Percentiles rank a stretch among this genome's conserved stretches.
Evolutionary conservation across 75 land plant species (phyloP).

Genomic region (Isoetes taiwanensis): DNA sequence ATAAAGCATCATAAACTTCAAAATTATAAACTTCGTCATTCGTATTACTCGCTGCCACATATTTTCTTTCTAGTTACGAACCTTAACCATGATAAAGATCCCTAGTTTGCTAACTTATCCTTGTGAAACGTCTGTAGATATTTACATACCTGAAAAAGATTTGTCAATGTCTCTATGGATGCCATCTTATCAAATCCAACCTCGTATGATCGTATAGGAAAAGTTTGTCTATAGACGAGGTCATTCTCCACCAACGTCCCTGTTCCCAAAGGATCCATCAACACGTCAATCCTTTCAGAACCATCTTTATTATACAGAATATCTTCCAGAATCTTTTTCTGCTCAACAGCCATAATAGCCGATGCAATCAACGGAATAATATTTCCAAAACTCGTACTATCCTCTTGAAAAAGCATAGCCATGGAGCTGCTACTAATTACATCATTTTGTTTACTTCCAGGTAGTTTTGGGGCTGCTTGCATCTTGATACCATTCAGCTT

Average conservation of each 20-base stretch:
- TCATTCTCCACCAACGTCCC: conserved; percentile 17
- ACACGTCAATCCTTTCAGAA: background rate
- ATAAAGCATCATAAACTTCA: background rate
- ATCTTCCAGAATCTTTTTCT: conserved; percentile 2
- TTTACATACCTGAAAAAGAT: conserved; percentile 15
- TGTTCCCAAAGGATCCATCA: conserved; percentile 6
- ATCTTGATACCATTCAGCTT: conserved; percentile 8
- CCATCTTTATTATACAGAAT: no score
- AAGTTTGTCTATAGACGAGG: conserved; percentile 15
- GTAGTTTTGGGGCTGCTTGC: background rate
- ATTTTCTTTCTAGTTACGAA: background rate
- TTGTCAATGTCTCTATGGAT: conserved; percentile 18
- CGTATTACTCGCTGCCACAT: background rate
- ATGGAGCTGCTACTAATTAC: background rate
- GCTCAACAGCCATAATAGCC: conserved; percentile 9
- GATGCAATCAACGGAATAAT: conserved; percentile 10
- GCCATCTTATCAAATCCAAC: conserved; percentile 18
- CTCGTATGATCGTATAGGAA: conserved; percentile 17
- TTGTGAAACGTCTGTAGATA: background rate
- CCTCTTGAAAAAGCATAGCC: background rate
- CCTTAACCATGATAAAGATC: background rate
- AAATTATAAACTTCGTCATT: background rate
- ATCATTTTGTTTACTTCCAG: conserved; percentile 5
- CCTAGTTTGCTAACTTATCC: background rate
- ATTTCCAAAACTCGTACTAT: background rate